These are phyloP conservation scores for Batkoa obscura DNA, from an alignment of 371 early-diverging fungal species.

Conservation along the genomic window DNA sequence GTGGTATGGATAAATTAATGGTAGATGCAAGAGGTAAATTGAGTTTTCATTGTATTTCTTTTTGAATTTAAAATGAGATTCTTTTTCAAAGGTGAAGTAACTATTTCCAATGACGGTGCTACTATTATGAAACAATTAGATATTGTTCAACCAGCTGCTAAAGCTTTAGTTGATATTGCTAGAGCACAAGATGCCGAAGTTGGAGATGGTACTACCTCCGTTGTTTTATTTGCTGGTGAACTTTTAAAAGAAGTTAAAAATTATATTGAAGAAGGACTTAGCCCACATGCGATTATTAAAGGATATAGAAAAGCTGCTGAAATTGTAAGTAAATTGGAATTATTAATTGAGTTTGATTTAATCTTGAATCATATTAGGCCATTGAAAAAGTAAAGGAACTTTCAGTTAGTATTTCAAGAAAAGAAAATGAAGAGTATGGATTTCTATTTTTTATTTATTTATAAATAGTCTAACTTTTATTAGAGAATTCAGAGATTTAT, in stretches of 20 bases:
- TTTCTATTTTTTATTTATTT: background rate
- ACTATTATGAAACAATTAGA: constrained; percentile 97
- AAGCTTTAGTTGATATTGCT: constrained; percentile 94
- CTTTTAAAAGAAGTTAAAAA: constrained; percentile 86
- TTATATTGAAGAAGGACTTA: constrained; percentile 89
- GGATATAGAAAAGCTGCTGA: constrained; percentile 79
- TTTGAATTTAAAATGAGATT: background rate
- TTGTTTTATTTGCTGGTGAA: constrained; percentile 94
- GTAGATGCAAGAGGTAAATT: constrained; percentile 72
- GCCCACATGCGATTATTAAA: constrained; percentile 87
- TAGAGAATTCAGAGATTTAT: constrained; percentile 71
- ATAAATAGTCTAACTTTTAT: constrained; percentile 22
- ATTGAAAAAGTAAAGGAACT: constrained; percentile 73
- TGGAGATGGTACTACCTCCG: constrained; percentile 99
- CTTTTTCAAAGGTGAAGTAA: constrained; percentile 47
- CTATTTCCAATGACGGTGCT: constrained; percentile 99
- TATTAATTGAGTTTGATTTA: background rate
- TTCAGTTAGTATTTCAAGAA: constrained; percentile 51
- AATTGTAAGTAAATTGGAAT: constrained; percentile 28
- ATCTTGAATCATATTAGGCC: constrained; percentile 20
- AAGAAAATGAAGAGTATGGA: constrained; percentile 41
- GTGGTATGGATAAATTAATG: constrained; percentile 99
- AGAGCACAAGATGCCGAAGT: constrained; percentile 99
- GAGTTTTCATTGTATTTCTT: background rate
- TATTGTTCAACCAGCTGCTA: constrained; percentile 98